These are phyloP conservation scores for Fraxinus paxiana DNA, from an alignment of 305 asterid genomes.

Conservation along the genomic window DNA sequence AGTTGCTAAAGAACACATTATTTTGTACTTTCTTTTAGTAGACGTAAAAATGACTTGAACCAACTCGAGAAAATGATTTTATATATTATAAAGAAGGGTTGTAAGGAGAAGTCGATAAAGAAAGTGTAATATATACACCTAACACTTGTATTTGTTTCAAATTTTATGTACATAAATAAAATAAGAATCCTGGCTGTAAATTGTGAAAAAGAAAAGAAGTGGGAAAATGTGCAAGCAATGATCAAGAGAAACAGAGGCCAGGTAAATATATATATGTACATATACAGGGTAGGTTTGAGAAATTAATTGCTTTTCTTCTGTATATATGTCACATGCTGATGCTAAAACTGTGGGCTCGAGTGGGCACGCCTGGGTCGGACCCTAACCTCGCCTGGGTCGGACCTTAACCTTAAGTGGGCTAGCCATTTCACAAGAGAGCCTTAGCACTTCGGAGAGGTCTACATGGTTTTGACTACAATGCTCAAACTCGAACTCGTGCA, in stretches of 20 bases:
- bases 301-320: not conserved
- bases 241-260: not conserved
- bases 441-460: constrained; percentile 52
- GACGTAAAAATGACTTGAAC: not conserved
- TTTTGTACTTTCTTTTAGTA: too few relatives aligned
- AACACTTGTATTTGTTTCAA: not conserved
- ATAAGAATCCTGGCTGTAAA: not conserved
- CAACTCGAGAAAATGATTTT: too few relatives aligned
- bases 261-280: not conserved
- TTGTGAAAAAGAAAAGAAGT: not conserved
- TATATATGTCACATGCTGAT: not conserved
- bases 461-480: constrained; percentile 10
- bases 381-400: constrained; percentile 45
- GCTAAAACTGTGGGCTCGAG: not conserved
- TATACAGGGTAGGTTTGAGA: not conserved
- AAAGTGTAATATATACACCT: not conserved
- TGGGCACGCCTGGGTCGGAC: constrained; percentile 34
- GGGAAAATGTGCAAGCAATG: not conserved
- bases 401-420: constrained; percentile 50
- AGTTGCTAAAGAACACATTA: not conserved
- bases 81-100: not conserved
- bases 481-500: constrained; percentile 47
- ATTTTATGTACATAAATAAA: not conserved
- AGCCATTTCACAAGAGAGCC: constrained; percentile 72
- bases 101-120: not conserved